Conservation (phyloP, 2,329 filamentous ascomycete species). For the Geosmithia putterillii region DNA sequence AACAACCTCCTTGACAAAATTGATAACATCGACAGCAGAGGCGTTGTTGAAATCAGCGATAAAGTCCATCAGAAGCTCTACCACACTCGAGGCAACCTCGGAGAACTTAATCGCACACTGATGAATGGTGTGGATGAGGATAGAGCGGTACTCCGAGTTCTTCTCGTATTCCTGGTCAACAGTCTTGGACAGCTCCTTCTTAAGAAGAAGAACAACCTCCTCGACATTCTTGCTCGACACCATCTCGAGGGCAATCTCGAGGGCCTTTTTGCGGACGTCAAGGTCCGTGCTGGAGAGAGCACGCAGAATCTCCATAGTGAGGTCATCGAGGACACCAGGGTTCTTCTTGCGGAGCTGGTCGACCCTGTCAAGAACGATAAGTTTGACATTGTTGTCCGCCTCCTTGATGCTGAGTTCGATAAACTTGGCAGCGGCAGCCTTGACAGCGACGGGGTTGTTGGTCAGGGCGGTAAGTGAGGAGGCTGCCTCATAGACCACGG, state of each 20-base stretch:
- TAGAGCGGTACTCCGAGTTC: constrained; percentile 86
- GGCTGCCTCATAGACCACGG: constrained; percentile 93
- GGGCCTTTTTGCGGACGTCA: constrained; percentile 85
- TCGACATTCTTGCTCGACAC: constrained; percentile 98
- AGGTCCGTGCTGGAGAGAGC: constrained; percentile 93
- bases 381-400: constrained; percentile 97
- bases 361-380: constrained; percentile 92
- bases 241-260: constrained; percentile 89
- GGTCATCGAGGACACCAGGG: constrained; percentile 80
- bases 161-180: constrained; percentile 99
- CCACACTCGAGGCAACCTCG: constrained; percentile 91
- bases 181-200: constrained; percentile 96
- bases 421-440: constrained; percentile 90
- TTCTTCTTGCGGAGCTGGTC: constrained; percentile 79
- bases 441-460: constrained; percentile 93
- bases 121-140: constrained; percentile 94
- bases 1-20: constrained; percentile 97
- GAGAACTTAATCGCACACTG: constrained; percentile 99
- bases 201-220: constrained; percentile 87
- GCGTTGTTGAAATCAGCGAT: constrained; percentile 97
- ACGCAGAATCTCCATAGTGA: constrained; percentile 93
- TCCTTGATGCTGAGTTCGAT: constrained; percentile 97
- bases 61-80: constrained; percentile 96
- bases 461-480: constrained; percentile 90
- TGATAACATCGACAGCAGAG: constrained; percentile 93